Percentiles rank a stretch among this genome's conserved stretches.
Evolutionary conservation across 768 basidiomycete genomes (phyloP).

Genomic region (Amanita jacksonii): DNA sequence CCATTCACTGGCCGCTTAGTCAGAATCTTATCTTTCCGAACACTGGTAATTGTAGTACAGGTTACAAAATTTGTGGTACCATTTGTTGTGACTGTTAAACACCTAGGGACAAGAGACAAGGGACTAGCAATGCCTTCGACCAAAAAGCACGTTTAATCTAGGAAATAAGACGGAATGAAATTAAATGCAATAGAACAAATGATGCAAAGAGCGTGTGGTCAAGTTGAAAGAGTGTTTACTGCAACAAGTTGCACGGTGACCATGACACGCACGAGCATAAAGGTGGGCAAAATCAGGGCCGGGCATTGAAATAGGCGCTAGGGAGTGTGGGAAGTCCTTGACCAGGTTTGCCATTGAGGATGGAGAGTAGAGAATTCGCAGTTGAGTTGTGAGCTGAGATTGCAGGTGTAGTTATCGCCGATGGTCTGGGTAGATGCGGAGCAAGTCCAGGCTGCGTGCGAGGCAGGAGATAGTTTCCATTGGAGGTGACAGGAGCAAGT

Average conservation of each 20-base stretch:
- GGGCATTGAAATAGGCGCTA: background rate
- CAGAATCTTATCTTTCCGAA: conserved; percentile 10
- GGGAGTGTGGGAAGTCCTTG: background rate
- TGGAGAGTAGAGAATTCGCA: conserved; percentile 9
- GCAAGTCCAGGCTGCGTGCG: background rate
- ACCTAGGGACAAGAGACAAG: conserved; percentile 2
- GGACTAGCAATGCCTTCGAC: background rate
- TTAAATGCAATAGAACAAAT: conserved; percentile 5
- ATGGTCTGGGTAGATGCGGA: background rate
- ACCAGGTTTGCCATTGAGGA: conserved; percentile 8
- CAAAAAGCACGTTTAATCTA: conserved; percentile 5
- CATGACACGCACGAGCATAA: background rate
- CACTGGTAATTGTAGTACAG: conserved; percentile 4
- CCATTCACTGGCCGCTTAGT: background rate
- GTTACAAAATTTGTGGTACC: conserved; percentile 7
- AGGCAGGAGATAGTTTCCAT: background rate
- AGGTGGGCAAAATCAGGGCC: background rate
- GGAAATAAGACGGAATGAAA: background rate
- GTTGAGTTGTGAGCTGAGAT: conserved; percentile 4
- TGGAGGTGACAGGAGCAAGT: background rate
- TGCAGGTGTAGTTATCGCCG: background rate
- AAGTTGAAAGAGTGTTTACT: background rate
- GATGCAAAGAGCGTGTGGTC: background rate
- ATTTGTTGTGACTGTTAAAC: background rate
- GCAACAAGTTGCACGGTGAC: background rate